phyloP scores from a whole-genome alignment of 805 yeast species.

The Myxozyma monticola region DNA sequence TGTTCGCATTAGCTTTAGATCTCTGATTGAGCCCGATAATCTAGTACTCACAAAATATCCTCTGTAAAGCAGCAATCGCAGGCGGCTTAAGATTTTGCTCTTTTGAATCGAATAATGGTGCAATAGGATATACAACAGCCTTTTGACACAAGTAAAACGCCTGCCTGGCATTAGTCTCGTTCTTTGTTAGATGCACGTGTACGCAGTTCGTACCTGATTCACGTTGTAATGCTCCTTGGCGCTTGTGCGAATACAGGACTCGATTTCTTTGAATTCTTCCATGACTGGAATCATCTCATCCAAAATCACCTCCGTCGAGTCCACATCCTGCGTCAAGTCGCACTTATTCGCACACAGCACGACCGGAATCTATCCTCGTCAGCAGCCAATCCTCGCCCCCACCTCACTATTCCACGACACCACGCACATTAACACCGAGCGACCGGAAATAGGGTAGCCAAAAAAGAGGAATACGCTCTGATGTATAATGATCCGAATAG shows the following conservation, averaged over 20 bases:
- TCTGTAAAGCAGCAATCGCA: constrained; percentile 69
- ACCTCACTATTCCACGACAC: too few relatives aligned
- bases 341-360: constrained; percentile 84
- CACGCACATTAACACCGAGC: constrained; percentile 70
- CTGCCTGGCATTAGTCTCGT: not conserved
- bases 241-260: constrained; percentile 84
- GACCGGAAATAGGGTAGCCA: constrained; percentile 95
- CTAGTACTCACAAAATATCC: constrained; percentile 62
- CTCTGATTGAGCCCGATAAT: too few relatives aligned
- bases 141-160: constrained; percentile 91
- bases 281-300: constrained; percentile 85
- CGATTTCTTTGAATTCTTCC: constrained; percentile 90
- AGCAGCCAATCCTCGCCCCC: not conserved
- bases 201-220: constrained; percentile 53
- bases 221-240: constrained; percentile 83
- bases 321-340: constrained; percentile 48
- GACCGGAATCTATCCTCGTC: constrained; percentile 58
- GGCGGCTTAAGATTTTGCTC: constrained; percentile 77
- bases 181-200: not conserved
- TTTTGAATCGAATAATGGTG: constrained; percentile 91
- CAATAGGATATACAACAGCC: constrained; percentile 87
- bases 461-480: constrained; percentile 84
- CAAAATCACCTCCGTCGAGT: constrained; percentile 51
- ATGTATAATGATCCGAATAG: constrained; percentile 90
- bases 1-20: not conserved